Evolutionary conservation across 2,329 filamentous ascomycete genomes (phyloP), one percentile per base, ranked within the genome.

Genomic region (Cladophialophora carrionii): DNA sequence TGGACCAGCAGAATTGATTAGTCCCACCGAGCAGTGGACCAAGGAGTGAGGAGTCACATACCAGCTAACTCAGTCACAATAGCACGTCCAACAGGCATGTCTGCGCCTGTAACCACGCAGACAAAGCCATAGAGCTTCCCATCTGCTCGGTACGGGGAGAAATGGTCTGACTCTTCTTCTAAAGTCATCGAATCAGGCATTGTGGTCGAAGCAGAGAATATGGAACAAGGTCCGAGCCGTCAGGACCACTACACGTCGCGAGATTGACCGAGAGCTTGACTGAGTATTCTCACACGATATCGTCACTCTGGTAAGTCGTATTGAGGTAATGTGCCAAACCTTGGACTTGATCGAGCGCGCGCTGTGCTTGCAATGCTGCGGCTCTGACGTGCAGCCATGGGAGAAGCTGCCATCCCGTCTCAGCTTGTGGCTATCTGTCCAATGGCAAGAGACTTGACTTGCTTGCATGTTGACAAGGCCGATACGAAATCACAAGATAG

Each of bases 51-150:
- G 59, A 32, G 24, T 46, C 26, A 17, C 48, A 43, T 62, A 63
- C 84, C 81, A 68, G 86, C 86, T 46, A 88, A 77, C 72, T 88
- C 86, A 49, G 79, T 75, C 20, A 86, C 82, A 62, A 88, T 87
- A 29, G 86, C 85, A 69, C 81, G 81, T 8, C 86, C 86, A 14
- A 88, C 80, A 1, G 86, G 83, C 71, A 87, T 84, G 0, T 83
- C 83, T 26, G 86, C 85, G 14, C 86, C 85, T 0, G 85, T 87
- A 4, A 88, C 86, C 14, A 88, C 82, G 70, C 86, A 88, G 22
- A 88, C 83, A 70, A 88, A 88, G 51, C 86, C 86, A 74, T 88
- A 86, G 54, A 86, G 78, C 73, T 87, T 87, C 46, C 84, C 84
- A 75, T 87, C 84, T 3, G 80, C 62, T 63, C 84, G 77, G 72